These are phyloP conservation scores for Eimeria mitis DNA, from an alignment of 169 alveolate genomes.

Conservation along the genomic window DNA sequence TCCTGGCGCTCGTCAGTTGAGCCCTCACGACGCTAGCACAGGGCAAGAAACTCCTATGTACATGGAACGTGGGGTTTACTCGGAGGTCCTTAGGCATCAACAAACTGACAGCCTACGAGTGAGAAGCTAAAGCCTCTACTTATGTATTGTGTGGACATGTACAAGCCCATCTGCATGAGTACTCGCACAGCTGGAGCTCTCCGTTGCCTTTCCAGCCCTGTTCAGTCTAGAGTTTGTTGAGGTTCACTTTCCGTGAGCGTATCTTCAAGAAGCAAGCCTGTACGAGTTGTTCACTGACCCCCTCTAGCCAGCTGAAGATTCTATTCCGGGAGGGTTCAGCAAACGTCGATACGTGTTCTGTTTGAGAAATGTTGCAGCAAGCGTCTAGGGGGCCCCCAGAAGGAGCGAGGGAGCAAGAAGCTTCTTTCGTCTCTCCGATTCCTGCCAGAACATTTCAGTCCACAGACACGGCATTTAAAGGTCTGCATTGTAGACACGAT, in stretches of 20 bases:
- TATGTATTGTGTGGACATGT: not conserved
- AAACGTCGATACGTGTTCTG: not conserved
- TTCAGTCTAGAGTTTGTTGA: not conserved
- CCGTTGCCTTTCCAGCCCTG: not conserved
- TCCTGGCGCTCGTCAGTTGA: not conserved
- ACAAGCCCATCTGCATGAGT: not conserved
- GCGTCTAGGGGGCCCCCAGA: conserved; percentile 65
- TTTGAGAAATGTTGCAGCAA: conserved; percentile 26
- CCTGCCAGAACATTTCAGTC: conserved; percentile 58
- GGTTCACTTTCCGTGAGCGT: not conserved
- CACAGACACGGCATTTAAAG: conserved; percentile 22
- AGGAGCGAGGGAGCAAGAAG: conserved; percentile 48
- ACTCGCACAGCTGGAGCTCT: not conserved
- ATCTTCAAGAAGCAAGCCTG: not conserved
- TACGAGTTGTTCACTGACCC: not conserved
- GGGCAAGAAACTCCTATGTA: not conserved
- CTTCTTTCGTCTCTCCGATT: not conserved
- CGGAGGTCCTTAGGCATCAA: conserved; percentile 36
- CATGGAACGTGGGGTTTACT: conserved; percentile 50
- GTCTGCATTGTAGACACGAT: not conserved
- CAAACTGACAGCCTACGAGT: not conserved
- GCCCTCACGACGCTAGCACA: not conserved
- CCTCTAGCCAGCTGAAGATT: not conserved
- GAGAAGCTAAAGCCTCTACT: conserved; percentile 3
- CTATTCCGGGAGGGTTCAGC: not conserved